Base-by-base conservation (phyloP, 2,329 filamentous ascomycete species). In the Thelonectria rubi region DNA sequence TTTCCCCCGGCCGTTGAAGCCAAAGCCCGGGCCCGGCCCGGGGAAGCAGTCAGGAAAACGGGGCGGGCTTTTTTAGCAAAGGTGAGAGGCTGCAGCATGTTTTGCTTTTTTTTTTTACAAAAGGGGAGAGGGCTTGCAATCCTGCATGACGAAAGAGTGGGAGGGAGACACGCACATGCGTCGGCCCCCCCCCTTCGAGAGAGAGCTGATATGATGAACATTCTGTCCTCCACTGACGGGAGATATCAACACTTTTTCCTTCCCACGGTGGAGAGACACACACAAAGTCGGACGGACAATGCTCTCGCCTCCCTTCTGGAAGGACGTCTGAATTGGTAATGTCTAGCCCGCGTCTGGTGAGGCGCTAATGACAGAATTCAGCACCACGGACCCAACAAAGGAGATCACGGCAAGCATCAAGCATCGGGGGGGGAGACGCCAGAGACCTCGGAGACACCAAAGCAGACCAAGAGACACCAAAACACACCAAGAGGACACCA, bases 21-120 rank as follows among this genome's bases (percentile, higher is more conserved):
- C 3, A 17, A 55, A 45, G 32, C 40, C 65, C 55, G 62, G 62
- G 21, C 58, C 64, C 58, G 64, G 64, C 56, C 64, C 64, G 59
- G 64, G 57, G 21, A 18, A 39, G 8, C n/a, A 18, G 26, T 14
- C 39, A 45, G 26, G 18, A 39, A 32, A 39, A n/a, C 18, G 42
- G 26, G 40, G 40, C 39, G 39, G 14, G 52, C 15, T 40, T 43
- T 47, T 24, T 42, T 3, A 15, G 21, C 37, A 9, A 30, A 43
- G 52, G 12, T 42, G 21, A 32, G 18, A 24, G 17, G 20, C 42
- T 37, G 52, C 40, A 46, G 51, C 45, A 40, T 55, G 3, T 21
- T 42, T 55, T 55, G 52, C 52, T 60, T 34, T 4, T 7, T 60
- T 51, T 55, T 4, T 17, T 3, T 20, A 15, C n/a, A 34, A 10